Evolutionary conservation across 208 protist genomes (phyloP), one percentile per base, ranked within the genome.

Genomic region (Leishmania major): DNA sequence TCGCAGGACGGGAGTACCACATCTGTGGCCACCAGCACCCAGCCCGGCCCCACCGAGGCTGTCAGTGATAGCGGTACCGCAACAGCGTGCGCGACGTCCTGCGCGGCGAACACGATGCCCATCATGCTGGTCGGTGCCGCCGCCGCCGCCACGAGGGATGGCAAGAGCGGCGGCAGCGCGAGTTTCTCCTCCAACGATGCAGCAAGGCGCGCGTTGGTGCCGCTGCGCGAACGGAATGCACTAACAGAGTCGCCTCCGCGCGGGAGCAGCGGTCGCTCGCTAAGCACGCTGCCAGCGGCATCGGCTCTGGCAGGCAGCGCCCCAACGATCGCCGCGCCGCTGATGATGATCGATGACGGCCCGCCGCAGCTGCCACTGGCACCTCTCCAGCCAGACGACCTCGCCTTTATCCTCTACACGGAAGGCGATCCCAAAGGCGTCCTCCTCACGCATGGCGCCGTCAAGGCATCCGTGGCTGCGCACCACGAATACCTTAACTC

Each of bases 401-500:
- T 94, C 55, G 93, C 89, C 17, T 66, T 96, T 17, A 92, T 97
- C 60, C 82, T 95, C 80, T 98, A 98, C 89, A 96, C 95, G 0
- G 86, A 89, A 15, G 95, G 95, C 1, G 88, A 94, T 60, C 87
- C 92, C 8, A 95, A 95, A 60, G 96, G 95, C 45, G 94, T 97
- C 49, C 82, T 96, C 71, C 89, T 97, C 64, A 94, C 89, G 37
- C 93, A 98, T 78, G 93, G 88, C 35, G 91, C 88, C 31, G 53
- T 94, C 51, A 77, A 80, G 37, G 91, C 89, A 2, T 90, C 91
- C 22, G 77, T 91, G 66, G 84, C 82, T 19, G 81, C 82, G 0
- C 77, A 90, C 70, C 77, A 80, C 19, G 89, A 90, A 72, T 80
- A 85, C 70, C 35, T 94, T 1, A 51, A 64, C 51, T 66, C 72